phyloP scores from a whole-genome alignment of 371 early-diverging fungal species.

The Mucor racemosus region DNA sequence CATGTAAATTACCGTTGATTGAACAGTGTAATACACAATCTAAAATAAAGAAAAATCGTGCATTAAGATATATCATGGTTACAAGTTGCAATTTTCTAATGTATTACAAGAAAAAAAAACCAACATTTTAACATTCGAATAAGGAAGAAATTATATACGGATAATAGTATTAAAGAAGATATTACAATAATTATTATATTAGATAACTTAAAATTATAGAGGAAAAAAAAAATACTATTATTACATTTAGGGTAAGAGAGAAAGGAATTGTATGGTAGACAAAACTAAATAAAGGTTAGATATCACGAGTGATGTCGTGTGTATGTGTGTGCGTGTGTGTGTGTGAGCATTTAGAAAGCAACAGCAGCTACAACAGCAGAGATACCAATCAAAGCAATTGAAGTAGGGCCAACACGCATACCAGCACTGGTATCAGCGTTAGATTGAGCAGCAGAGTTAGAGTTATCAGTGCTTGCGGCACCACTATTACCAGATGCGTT shows the following conservation, averaged over 20 bases:
- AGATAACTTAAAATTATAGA: background rate
- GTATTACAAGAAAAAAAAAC: background rate
- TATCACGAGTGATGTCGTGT: background rate
- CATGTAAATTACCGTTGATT: background rate
- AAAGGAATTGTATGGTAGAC: background rate
- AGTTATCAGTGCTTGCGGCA: conserved; percentile 2
- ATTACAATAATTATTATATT: conserved; percentile 11
- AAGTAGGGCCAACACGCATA: conserved; percentile 15
- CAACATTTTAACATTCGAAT: background rate
- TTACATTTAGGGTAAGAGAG: conserved; percentile 10
- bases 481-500: conserved; percentile 2
- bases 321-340: background rate
- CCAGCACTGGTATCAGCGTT: conserved; percentile 11
- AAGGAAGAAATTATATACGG: background rate
- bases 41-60: background rate
- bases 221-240: conserved; percentile 11
- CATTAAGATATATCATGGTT: background rate
- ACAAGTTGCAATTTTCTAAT: background rate
- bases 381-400: conserved; percentile 17
- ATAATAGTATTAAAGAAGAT: conserved; percentile 5
- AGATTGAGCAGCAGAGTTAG: conserved; percentile 18
- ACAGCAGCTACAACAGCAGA: conserved; percentile 22
- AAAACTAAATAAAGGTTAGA: conserved; percentile 4
- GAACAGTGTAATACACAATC: background rate
- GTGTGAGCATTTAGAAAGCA: background rate